Conservation (phyloP, 1,284 basidiomycete genomes). For the Ustilago crameri region DNA sequence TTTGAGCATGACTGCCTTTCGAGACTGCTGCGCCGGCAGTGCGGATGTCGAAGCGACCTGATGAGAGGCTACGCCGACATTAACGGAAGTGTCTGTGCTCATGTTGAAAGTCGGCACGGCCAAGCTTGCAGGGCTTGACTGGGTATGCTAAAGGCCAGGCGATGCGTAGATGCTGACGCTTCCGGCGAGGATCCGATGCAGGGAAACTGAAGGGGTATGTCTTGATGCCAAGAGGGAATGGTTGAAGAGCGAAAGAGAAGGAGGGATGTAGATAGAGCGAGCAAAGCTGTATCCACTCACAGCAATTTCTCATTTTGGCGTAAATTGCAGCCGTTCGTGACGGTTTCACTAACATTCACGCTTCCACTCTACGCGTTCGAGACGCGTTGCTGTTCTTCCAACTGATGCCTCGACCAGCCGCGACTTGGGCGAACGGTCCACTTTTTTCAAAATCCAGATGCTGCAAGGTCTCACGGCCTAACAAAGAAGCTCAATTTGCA, state of each 20-base stretch:
- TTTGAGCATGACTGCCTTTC: constrained; percentile 59
- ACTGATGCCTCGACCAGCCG: neutral
- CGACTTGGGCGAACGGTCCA: constrained; percentile 9
- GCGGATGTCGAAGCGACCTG: constrained; percentile 10
- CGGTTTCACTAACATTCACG: neutral
- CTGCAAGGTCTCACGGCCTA: neutral
- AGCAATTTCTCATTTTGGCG: neutral
- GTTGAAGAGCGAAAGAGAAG: constrained; percentile 2
- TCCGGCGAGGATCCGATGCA: no score
- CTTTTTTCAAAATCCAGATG: neutral
- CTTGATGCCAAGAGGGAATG: no score
- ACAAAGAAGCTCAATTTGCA: no score
- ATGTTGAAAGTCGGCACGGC: neutral
- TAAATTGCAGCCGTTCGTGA: constrained; percentile 3
- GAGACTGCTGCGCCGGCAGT: constrained; percentile 8
- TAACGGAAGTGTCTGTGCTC: neutral
- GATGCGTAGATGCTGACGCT: no score
- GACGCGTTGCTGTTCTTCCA: constrained; percentile 14
- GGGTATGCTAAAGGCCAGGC: no score
- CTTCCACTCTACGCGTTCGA: constrained; percentile 2
- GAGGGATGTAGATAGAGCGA: no score
- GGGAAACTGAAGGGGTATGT: no score
- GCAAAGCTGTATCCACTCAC: no score
- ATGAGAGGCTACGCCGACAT: constrained; percentile 1
- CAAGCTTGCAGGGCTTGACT: no score